Base-by-base conservation (phyloP, 805 yeast genomes). In the Candida anglica region DNA sequence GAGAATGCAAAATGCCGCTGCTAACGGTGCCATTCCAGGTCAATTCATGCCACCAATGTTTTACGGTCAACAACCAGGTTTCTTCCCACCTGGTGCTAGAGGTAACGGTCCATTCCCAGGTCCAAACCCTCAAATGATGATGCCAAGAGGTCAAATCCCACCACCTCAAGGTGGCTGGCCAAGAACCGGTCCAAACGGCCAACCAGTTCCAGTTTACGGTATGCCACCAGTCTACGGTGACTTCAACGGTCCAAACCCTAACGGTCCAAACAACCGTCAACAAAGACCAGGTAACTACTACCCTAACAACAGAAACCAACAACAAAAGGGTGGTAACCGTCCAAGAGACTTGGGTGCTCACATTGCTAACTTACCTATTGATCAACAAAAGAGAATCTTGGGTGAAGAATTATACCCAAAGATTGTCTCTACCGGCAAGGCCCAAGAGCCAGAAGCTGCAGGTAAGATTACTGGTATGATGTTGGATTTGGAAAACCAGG, bases 381-480 rank as follows among this genome's bases (percentile, higher is more conserved):
- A 83, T 60, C 91, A 86, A 69, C 96, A 88, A 75, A 91, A 91
- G 86, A 91, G 95, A 78, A 77, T 88, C 60, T 78, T 93, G 60
- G 98, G 98, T 71, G 97, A 93, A 77, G 95, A 88, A 60, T 76
- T 93, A 59, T 93, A 91, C 77, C 88, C 94, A 58, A 86, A 81
- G 77, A 84, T 93, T 56, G 80, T 82, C 47, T 79, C 88, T 48
- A 79, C 86, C 44, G 88, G 86, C 56, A 84, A 84, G 70, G 86
- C 89, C 53, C 79, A 80, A 52, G 95, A 88, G 58, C 84, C 83
- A 39, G 96, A 88, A 69, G 87, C 95, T 56, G 97, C 97, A 49
- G 96, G 96, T 71, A 91, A 89, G 75, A 86, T 93, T 63, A 93
- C 98, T 48, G 97, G 98, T 73, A 93, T 93, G 98, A 79, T 93